Base-by-base conservation (phyloP, 345 rosid species). In the Noccaea caerulescens region DNA sequence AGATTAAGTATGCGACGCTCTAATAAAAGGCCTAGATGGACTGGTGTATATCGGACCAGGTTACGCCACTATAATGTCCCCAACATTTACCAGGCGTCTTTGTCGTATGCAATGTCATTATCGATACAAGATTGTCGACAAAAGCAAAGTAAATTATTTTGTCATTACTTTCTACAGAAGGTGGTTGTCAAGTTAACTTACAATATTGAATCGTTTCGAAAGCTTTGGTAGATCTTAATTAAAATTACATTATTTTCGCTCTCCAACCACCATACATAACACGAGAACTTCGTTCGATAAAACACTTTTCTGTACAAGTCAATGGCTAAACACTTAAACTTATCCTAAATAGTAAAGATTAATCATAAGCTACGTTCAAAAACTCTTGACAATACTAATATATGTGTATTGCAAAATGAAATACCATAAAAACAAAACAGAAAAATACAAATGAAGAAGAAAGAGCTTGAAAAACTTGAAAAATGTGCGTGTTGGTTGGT, bases 401-500 rank as follows among this genome's bases (percentile, higher is more conserved):
- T 25, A 36, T 9, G 61, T 58, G 23, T 20, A 20, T 20, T 20
- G 2, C 23, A 20, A 20, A 20, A 20, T 20, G 2, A 20, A 20
- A 20, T 1, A 20, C 23, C 23, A 20, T 20, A 1, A 20, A 20
- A 20, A 20, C 23, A 20, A 20, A 58, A 38, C 46, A 42, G 11
- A 30, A 18, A 10, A 18, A 8, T 18, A 56, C 3, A 9, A 41
- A 58, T 20, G 47, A 58, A 43, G 12, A 10, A 14, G 18, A 34
- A 56, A 7, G 6, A 39, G 2, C 44, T 58, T 37, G 49, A 46
- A 42, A 47, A 14, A 69, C 1, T 68, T 69, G 66, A 39, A 20
- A 73, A 57, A 65, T 58, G 77, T 73, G 66, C 66, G 11, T 30
- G 42, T 65, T 49, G 77, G 53, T 73, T 66, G 55, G 67, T 73